These are phyloP conservation scores for Telfairia occidentalis DNA, from an alignment of 331 rosid species.

Conservation along the genomic window DNA sequence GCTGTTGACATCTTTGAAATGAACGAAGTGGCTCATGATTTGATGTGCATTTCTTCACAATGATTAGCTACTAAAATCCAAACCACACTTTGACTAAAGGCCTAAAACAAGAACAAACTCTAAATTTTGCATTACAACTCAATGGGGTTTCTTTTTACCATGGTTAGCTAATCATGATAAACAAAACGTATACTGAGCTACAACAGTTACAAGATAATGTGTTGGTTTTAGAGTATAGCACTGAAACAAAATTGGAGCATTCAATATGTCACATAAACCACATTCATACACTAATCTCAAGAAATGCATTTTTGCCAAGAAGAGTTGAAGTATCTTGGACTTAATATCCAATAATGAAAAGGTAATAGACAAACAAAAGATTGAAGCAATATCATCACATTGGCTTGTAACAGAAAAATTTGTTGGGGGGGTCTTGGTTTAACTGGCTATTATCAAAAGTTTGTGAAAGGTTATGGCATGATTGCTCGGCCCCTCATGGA, in stretches of 20 bases:
- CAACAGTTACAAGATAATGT: background rate
- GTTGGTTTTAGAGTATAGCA: background rate
- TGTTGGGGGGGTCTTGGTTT: background rate
- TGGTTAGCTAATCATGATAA: background rate
- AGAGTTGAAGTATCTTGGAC: background rate
- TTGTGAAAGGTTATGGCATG: background rate
- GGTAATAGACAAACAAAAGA: background rate
- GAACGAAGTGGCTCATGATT: background rate
- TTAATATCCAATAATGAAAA: background rate
- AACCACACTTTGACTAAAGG: background rate
- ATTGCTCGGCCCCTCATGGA: background rate
- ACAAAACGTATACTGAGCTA: too few species aligned
- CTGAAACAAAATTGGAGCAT: background rate
- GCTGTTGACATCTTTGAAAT: background rate
- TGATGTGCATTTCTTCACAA: background rate
- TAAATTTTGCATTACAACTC: background rate
- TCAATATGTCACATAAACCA: background rate
- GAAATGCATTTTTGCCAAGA: background rate
- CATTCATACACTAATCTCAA: background rate
- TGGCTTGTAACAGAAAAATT: background rate
- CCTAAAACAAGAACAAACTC: background rate
- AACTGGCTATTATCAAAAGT: background rate
- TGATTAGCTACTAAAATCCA: background rate
- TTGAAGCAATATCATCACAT: background rate
- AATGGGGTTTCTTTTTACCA: background rate